Evolutionary conservation across 2,329 filamentous ascomycete species (phyloP).

Genomic region (Leptographium wingfieldii): DNA sequence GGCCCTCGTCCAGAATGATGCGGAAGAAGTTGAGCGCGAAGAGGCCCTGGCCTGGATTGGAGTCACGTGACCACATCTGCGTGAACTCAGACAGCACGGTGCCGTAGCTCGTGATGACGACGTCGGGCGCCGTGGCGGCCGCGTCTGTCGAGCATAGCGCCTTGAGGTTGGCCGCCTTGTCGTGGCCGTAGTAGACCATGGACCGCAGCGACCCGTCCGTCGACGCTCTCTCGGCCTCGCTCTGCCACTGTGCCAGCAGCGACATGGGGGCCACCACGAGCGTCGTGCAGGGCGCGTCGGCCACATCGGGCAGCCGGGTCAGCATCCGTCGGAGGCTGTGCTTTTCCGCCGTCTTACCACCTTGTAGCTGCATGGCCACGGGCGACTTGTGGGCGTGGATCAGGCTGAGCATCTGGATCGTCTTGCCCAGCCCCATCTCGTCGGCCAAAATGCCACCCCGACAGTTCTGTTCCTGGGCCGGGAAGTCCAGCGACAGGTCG

Average conservation of each 20-base stretch:
- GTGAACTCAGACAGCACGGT: conserved; percentile 82
- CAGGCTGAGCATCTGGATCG: conserved; percentile 93
- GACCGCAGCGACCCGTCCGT: conserved; percentile 69
- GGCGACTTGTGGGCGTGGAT: conserved; percentile 71
- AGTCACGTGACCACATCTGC: conserved; percentile 54
- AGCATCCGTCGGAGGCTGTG: conserved; percentile 36
- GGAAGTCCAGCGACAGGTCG: conserved; percentile 83
- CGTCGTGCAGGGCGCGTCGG: conserved; percentile 74
- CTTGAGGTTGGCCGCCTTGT: conserved; percentile 69
- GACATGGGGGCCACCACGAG: conserved; percentile 96
- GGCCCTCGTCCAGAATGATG: conserved; percentile 88
- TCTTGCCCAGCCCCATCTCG: conserved; percentile 96
- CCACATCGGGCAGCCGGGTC: conserved; percentile 29
- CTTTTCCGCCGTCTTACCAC: conserved; percentile 5
- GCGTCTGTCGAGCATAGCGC: conserved; percentile 67
- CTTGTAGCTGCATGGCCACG: conserved; percentile 21
- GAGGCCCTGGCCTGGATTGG: conserved; percentile 54
- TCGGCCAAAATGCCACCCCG: conserved; percentile 88
- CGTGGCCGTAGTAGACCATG: conserved; percentile 82
- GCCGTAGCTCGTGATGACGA: conserved; percentile 93
- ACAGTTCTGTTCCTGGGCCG: conserved; percentile 87
- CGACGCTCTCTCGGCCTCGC: conserved; percentile 84
- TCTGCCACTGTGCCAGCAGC: conserved; percentile 91
- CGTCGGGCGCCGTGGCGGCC: conserved; percentile 62
- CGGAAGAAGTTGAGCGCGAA: conserved; percentile 94